Evolutionary conservation across 768 basidiomycete genomes (phyloP).

Genomic region (Leccinum fibrillosum): DNA sequence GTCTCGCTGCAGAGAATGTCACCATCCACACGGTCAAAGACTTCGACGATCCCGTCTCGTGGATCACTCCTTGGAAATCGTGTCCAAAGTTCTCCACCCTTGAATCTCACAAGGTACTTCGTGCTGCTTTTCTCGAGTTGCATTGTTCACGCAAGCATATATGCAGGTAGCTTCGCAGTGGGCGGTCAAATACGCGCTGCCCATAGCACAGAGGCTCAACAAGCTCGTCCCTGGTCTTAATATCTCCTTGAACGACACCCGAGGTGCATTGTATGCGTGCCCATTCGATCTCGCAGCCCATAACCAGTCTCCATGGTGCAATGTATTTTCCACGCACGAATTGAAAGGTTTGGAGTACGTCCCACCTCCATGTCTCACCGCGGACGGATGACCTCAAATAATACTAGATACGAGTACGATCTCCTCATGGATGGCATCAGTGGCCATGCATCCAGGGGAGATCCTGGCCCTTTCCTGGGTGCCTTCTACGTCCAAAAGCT

Average conservation of each 20-base stretch:
- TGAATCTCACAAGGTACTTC: constrained; percentile 6
- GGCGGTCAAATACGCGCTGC: constrained; percentile 33
- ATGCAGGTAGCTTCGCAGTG: constrained; percentile 26
- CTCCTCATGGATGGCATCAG: constrained; percentile 37
- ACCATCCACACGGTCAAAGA: constrained; percentile 32
- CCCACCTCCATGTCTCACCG: not conserved
- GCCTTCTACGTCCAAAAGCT: constrained; percentile 39
- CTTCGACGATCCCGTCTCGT: constrained; percentile 34
- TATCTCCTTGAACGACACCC: constrained; percentile 33
- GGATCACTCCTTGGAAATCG: constrained; percentile 41
- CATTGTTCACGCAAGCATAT: not conserved
- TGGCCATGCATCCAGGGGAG: constrained; percentile 31
- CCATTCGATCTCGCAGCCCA: constrained; percentile 40
- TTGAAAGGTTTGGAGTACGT: constrained; percentile 36
- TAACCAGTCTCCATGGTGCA: constrained; percentile 40
- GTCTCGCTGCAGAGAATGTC: constrained; percentile 26
- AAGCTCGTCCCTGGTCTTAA: constrained; percentile 32
- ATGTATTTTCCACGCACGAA: constrained; percentile 34
- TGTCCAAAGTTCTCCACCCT: constrained; percentile 26
- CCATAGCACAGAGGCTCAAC: constrained; percentile 35
- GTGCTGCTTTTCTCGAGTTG: not conserved
- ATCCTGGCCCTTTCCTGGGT: constrained; percentile 36
- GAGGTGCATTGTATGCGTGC: constrained; percentile 42
- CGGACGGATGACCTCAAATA: not conserved
- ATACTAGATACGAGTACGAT: constrained; percentile 37